Base-by-base conservation (phyloP, 2,329 filamentous ascomycete species). In the Fusarium tupiense region DNA sequence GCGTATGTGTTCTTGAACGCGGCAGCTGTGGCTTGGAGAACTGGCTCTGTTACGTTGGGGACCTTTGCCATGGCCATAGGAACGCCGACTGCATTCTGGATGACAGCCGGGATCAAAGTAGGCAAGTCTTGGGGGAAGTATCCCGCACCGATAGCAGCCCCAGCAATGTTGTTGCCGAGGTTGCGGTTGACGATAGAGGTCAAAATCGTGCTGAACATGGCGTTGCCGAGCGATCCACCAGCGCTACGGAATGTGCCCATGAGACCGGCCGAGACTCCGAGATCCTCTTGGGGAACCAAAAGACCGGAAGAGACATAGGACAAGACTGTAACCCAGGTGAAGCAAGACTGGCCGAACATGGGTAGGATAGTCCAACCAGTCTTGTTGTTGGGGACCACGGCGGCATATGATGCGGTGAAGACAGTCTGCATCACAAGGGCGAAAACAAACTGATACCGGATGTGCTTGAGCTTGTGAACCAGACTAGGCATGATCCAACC, bases 231-330 rank as follows among this genome's bases (percentile, higher is more conserved):
- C 9, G 63, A 67, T 35, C 64, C 64, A 9, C 64, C 64, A 29
- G 63, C 63, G 33, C 64, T 67, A 19, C 64, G 64, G 38, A 67
- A 67, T 4, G 64, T 67, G 7, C 64, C 64, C 52, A 67, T 67
- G 2, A 67, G 46, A 13, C 64, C 63, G 1, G 64, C 63, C 4
- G 64, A 67, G 13, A 67, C 41, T 19, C 64, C 64, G 2, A 67
- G 62, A 7, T 67, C 64, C 37, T 67, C 64, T 6, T 67, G 64
- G 1, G 64, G 64, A 9, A 67, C 64, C 16, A 67, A 24, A 3
- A 67, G 37, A 8, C 64, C 64, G 17, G 64, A 67, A 5, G 64
- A 66, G 22, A 67, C 64, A 13, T 67, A 67, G 1, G 64, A 67
- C 37, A 67, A 14, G 1, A 67, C 64, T 8, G 64, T 67, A 3